A percentile compares a stretch with the other conserved stretches of the same genome.
These are phyloP conservation scores for Arabidopsis hybrid DNA, from an alignment of 441 rosid genomes.

Conservation along the genomic window DNA sequence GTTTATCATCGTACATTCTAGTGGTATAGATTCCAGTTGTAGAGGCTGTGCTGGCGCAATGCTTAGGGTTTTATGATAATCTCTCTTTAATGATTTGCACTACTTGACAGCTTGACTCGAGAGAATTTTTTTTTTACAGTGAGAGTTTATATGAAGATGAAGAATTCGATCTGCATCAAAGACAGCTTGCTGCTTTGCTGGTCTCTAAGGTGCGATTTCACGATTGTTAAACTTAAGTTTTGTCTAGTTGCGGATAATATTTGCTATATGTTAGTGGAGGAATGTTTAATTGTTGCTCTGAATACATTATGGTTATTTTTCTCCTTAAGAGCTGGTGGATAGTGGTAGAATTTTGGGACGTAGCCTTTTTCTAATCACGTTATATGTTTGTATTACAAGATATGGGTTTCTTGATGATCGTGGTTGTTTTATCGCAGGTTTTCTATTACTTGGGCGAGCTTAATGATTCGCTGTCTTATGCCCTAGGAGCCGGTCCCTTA, in stretches of 20 bases:
- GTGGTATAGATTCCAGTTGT: constrained; percentile 4
- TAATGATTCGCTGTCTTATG: constrained; percentile 91
- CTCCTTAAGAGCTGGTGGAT: too few relatives aligned
- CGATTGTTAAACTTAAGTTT: constrained; percentile 2
- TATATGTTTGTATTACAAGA: neutral
- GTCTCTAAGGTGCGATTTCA: constrained; percentile 79
- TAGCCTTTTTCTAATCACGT: neutral
- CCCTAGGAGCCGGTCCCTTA: constrained; percentile 92
- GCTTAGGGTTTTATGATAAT: constrained; percentile 12
- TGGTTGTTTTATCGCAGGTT: constrained; percentile 56
- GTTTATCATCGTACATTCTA: neutral
- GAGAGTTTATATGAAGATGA: constrained; percentile 98
- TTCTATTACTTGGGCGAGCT: constrained; percentile 94
- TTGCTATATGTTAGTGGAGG: too few relatives aligned
- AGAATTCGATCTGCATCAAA: constrained; percentile 88
- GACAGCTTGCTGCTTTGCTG: constrained; percentile 92
- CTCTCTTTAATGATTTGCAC: neutral
- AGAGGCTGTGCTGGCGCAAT: neutral
- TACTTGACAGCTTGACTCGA: constrained; percentile 17
- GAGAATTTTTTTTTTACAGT: constrained; percentile 48
- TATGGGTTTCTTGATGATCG: constrained; percentile 22
- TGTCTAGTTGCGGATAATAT: constrained; percentile 16
- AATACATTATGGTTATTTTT: too few relatives aligned
- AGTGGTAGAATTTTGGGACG: neutral
- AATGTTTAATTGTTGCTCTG: too few relatives aligned